Base-by-base conservation (phyloP, 2,329 filamentous ascomycete species). In the Penicillium sp. region DNA sequence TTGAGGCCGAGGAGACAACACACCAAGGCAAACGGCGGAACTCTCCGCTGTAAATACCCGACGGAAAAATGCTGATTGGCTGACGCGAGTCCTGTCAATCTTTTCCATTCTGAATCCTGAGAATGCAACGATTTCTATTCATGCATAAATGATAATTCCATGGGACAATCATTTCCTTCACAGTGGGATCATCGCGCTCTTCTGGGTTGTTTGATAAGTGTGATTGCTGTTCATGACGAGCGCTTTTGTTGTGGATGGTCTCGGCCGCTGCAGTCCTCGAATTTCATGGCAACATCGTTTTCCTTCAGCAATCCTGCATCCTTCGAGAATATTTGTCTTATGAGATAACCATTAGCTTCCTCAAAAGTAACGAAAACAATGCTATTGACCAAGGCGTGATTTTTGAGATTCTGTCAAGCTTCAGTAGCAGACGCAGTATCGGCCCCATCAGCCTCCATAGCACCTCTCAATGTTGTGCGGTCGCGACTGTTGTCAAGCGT, bases 201-300 rank as follows among this genome's bases (percentile, higher is more conserved):
- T 44, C 19, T 1, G 24, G 9, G 4, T 1, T n/a, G 81, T 81
- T n/a, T 81, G 80, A 4, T 80, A 83, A 58, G 62, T 81, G 10
- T 81, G 82, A 10, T 79, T 81, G 22, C 74, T 84, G 2, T 65
- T 70, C 38, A 42, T 33, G 4, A 81, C 80, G 2, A 80, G 80
- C 1, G 61, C 64, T 5, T 81, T 81, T 68, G 72, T 84, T 13
- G 81, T 81, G 13, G 81, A 84, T 67, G 71, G 66, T 15, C 69
- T 83, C 19, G 82, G 81, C 15, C 79, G 81, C 58, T 75, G 74
- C 40, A 76, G 71, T 22, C 40, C 15, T 8, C 28, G 69, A 67
- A 33, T 66, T 72, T 24, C 65, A 66, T 12, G 66, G 70, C 17
- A 65, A 68, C 9, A 68, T 71, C 17, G 67, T 71, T 22, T 72